Conservation (phyloP, 306 rosid species). For the Prunus mume region DNA sequence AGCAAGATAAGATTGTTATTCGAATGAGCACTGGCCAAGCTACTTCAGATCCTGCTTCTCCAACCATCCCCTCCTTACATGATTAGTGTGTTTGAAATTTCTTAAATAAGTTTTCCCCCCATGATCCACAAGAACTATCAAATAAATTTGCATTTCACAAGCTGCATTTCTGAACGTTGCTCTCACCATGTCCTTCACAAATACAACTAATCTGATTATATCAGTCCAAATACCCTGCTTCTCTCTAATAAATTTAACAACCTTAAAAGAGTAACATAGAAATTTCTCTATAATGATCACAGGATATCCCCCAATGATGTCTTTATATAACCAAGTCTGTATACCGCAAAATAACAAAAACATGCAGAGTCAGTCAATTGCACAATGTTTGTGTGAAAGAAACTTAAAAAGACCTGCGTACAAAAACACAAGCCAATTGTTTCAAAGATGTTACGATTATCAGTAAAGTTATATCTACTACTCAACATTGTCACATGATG, state of each 20-base stretch:
- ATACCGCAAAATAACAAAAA: too few relatives aligned
- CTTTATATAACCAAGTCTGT: too few relatives aligned
- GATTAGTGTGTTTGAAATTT: background rate
- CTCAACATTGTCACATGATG: too few relatives aligned
- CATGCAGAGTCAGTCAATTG: too few relatives aligned
- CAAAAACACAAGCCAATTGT: too few relatives aligned
- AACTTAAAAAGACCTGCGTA: too few relatives aligned
- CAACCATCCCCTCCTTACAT: background rate
- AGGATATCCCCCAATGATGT: too few relatives aligned
- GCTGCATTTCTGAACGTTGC: background rate
- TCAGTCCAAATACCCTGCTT: background rate
- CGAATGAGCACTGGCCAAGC: conserved; percentile 94
- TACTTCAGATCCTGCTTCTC: conserved; percentile 46
- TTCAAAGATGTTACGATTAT: too few relatives aligned
- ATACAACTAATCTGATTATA: too few relatives aligned
- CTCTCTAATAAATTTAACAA: background rate
- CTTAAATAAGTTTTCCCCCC: background rate
- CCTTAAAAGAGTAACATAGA: background rate
- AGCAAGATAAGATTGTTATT: conserved; percentile 73
- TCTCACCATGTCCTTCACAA: background rate
- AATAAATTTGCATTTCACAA: background rate
- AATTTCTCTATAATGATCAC: background rate
- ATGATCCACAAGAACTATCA: background rate
- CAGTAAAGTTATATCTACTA: too few relatives aligned
- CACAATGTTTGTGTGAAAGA: too few relatives aligned